A percentile compares a stretch with the other conserved stretches of the same genome.
Evolutionary conservation across 169 alveolate genomes (phyloP).

Genomic region (Plasmodium adleri): DNA sequence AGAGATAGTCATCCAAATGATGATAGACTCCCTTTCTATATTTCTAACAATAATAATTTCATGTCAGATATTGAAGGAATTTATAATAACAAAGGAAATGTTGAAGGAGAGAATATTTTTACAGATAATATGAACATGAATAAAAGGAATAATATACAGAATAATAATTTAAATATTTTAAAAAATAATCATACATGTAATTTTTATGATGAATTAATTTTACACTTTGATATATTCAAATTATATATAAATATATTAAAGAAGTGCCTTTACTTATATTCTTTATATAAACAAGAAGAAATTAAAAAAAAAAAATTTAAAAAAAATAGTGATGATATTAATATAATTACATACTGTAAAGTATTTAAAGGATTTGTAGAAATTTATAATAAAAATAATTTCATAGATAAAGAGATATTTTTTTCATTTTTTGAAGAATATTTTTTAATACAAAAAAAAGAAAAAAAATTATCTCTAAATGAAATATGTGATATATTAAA

Average conservation of each 20-base stretch:
- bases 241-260: slow-evolving; percentile 19
- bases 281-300: slow-evolving; percentile 3
- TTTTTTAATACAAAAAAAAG: slow-evolving; percentile 22
- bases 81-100: neutral
- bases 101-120: neutral
- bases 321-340: slow-evolving; percentile 7
- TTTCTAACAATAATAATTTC: too few relatives aligned
- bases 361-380: slow-evolving; percentile 31
- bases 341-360: slow-evolving; percentile 31
- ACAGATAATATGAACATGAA: neutral
- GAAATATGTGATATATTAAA: slow-evolving; percentile 9
- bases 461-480: neutral
- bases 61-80: neutral
- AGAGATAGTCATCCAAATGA: neutral
- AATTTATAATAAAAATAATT: slow-evolving; percentile 5
- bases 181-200: too few relatives aligned
- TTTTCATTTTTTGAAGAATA: slow-evolving; percentile 15
- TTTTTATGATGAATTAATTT: too few relatives aligned
- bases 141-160: neutral
- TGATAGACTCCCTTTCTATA: too few relatives aligned
- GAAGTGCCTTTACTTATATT: slow-evolving; percentile 26
- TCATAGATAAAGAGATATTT: slow-evolving; percentile 24
- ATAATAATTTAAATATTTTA: too few relatives aligned
- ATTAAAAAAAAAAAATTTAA: too few relatives aligned
- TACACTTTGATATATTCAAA: neutral